A percentile compares a stretch with the other conserved stretches of the same genome.
Evolutionary conservation across 2,329 filamentous ascomycete genomes (phyloP).

Genomic region (Fusarium sp.): DNA sequence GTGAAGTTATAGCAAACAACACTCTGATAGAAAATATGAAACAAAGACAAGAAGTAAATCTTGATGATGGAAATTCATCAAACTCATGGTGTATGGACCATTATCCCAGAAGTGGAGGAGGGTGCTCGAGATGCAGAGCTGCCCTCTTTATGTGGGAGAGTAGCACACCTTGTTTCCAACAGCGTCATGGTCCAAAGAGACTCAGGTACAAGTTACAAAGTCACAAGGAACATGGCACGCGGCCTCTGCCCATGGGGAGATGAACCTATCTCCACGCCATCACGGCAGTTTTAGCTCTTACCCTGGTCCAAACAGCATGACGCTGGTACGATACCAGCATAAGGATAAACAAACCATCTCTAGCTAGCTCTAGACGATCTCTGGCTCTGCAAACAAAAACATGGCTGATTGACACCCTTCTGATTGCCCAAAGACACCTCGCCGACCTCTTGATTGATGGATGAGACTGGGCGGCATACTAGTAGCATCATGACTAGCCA

Average conservation of each 20-base stretch:
- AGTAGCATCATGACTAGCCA: conserved; percentile 21
- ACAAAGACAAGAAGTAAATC: not conserved
- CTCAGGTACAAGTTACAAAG: conserved; percentile 29
- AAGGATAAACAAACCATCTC: not conserved
- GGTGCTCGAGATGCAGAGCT: conserved; percentile 26
- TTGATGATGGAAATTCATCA: conserved; percentile 1
- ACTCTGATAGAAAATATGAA: not conserved
- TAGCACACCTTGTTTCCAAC: conserved; percentile 28
- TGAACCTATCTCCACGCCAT: conserved; percentile 24
- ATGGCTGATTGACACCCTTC: conserved; percentile 31
- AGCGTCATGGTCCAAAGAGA: conserved; percentile 28
- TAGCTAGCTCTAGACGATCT: conserved; percentile 14
- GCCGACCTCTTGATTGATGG: conserved; percentile 17
- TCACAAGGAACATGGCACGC: conserved; percentile 38
- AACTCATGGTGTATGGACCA: conserved; percentile 8
- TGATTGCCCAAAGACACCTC: conserved; percentile 35
- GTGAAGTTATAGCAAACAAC: conserved; percentile 26
- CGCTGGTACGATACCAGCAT: conserved; percentile 42
- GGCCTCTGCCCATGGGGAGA: conserved; percentile 31
- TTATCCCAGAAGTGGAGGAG: conserved; percentile 14
- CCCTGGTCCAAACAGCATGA: conserved; percentile 32
- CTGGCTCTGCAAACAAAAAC: conserved; percentile 1
- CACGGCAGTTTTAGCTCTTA: conserved; percentile 26
- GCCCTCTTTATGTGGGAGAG: conserved; percentile 44
- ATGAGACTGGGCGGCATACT: not conserved